Evolutionary conservation across 2,329 filamentous ascomycete species (phyloP).

Genomic region (Aspergillus amoenus): DNA sequence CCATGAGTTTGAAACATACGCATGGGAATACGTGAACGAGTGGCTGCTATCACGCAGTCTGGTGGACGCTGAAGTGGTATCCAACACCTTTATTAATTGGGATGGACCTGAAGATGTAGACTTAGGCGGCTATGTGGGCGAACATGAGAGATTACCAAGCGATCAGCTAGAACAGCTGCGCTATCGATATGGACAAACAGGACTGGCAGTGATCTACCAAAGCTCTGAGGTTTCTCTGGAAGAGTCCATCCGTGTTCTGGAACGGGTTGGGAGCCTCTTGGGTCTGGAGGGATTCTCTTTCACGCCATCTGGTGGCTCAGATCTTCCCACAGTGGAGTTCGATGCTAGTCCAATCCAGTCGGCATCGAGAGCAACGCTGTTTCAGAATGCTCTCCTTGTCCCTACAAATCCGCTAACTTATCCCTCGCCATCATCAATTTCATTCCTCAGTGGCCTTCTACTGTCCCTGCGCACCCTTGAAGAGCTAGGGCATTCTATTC

Average conservation of each 20-base stretch:
- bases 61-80: constrained; percentile 50
- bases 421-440: constrained; percentile 39
- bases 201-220: constrained; percentile 59
- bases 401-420: constrained; percentile 42
- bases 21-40: constrained; percentile 59
- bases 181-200: constrained; percentile 57
- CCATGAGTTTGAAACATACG: constrained; percentile 30
- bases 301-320: constrained; percentile 19
- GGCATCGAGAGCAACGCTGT: constrained; percentile 40
- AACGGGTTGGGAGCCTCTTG: constrained; percentile 51
- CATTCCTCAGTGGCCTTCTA: constrained; percentile 43
- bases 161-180: constrained; percentile 45
- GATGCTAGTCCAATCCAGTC: constrained; percentile 33
- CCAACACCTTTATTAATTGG: constrained; percentile 57
- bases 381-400: constrained; percentile 42
- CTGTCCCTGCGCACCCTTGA: constrained; percentile 41
- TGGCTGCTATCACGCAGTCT: constrained; percentile 59
- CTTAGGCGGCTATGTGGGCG: constrained; percentile 53
- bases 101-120: constrained; percentile 61
- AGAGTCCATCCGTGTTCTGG: constrained; percentile 50
- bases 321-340: constrained; percentile 31
- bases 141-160: constrained; percentile 42
- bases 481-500: constrained; percentile 38
- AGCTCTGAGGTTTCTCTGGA: constrained; percentile 50
- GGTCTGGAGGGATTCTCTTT: constrained; percentile 49